Evolutionary conservation across 768 basidiomycete species (phyloP).

Genomic region (Boletus sp.): DNA sequence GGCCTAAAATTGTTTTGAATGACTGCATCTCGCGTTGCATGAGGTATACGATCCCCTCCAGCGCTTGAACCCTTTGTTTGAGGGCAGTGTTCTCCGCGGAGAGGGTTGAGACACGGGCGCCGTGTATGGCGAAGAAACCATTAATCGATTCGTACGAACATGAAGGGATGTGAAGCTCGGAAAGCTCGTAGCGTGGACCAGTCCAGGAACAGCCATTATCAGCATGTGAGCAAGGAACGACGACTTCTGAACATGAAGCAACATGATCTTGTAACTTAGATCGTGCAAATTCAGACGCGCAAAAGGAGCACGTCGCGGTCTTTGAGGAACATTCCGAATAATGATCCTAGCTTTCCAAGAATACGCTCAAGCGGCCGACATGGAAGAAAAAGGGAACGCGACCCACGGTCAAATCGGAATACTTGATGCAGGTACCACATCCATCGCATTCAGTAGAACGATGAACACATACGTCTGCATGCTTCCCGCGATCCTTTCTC

Average conservation of each 20-base stretch:
- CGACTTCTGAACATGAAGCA: constrained; percentile 37
- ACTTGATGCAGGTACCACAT: constrained; percentile 35
- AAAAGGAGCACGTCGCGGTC: constrained; percentile 40
- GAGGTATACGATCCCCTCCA: constrained; percentile 54
- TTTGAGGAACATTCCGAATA: constrained; percentile 37
- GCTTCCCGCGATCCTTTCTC: constrained; percentile 47
- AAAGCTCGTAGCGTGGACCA: constrained; percentile 40
- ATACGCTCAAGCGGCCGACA: constrained; percentile 1
- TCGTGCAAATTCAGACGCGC: constrained; percentile 37
- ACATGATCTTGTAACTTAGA: constrained; percentile 36
- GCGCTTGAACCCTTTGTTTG: constrained; percentile 51
- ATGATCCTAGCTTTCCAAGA: constrained; percentile 35
- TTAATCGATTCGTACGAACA: constrained; percentile 64
- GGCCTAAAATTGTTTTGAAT: constrained; percentile 60
- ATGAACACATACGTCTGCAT: constrained; percentile 38
- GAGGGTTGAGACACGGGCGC: constrained; percentile 40
- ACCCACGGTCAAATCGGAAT: constrained; percentile 40
- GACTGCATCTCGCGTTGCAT: constrained; percentile 57
- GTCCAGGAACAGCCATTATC: constrained; percentile 54
- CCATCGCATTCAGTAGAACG: constrained; percentile 40
- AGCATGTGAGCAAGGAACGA: constrained; percentile 45
- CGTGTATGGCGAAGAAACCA: constrained; percentile 52
- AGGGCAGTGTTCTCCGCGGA: constrained; percentile 66
- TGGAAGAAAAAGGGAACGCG: neutral
- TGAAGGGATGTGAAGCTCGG: constrained; percentile 35